Conservation (phyloP, 1,284 basidiomycete genomes). For the Neonothopanus nambi region DNA sequence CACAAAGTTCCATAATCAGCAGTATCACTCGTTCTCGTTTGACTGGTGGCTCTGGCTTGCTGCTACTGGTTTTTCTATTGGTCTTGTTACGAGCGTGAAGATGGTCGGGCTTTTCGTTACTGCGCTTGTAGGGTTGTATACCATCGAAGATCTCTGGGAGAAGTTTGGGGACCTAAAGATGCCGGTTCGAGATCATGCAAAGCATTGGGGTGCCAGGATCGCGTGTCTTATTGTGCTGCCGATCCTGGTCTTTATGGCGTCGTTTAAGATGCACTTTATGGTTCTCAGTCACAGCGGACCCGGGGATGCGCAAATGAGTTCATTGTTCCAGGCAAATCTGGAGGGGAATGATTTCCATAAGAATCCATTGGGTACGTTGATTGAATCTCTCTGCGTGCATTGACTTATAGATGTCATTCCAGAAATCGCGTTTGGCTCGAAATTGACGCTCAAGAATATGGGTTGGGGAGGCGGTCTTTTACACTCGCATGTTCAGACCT, state of each 20-base stretch:
- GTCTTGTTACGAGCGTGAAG: conserved; percentile 94
- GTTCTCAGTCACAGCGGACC: conserved; percentile 93
- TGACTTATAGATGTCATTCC: conserved; percentile 5
- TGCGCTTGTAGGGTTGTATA: conserved; percentile 92
- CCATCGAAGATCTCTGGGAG: conserved; percentile 97
- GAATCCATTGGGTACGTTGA: conserved; percentile 72
- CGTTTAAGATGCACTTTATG: conserved; percentile 96
- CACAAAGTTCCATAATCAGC: conserved; percentile 96
- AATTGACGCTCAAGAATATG: conserved; percentile 94
- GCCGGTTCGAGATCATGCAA: conserved; percentile 85
- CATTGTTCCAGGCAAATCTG: conserved; percentile 97
- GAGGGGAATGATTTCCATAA: conserved; percentile 90
- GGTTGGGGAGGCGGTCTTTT: conserved; percentile 96
- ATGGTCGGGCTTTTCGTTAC: conserved; percentile 97
- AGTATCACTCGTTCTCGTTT: conserved; percentile 89
- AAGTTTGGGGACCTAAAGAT: conserved; percentile 97
- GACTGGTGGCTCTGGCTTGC: conserved; percentile 98
- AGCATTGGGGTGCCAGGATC: conserved; percentile 91
- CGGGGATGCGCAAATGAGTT: conserved; percentile 98
- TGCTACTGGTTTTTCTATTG: conserved; percentile 91
- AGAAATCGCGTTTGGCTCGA: conserved; percentile 82
- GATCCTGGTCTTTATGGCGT: conserved; percentile 88
- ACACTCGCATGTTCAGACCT: conserved; percentile 95
- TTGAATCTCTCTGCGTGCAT: conserved; percentile 20
- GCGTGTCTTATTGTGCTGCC: conserved; percentile 88